Percentiles rank a stretch among this genome's conserved stretches.
phyloP scores from a whole-genome alignment of 352 stramenopile genomes.

The Phytophthora multivora region DNA sequence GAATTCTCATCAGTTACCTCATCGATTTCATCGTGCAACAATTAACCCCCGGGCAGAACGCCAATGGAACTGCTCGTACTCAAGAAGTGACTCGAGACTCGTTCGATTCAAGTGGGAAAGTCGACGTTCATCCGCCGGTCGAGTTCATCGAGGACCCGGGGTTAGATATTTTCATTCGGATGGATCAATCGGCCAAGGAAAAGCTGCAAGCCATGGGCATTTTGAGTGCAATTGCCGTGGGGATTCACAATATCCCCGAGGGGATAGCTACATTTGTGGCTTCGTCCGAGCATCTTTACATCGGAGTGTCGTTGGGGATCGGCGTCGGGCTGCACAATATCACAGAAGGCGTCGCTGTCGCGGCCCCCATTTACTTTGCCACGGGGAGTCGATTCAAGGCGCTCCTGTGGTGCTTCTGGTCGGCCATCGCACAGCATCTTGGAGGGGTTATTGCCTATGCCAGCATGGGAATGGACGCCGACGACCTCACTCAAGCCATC shows the following conservation, averaged over 20 bases:
- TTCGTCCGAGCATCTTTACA: slow-evolving; percentile 80
- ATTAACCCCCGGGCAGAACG: slow-evolving; percentile 39
- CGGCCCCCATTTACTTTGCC: slow-evolving; percentile 96
- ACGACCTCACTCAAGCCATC: slow-evolving; percentile 73
- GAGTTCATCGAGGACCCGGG: slow-evolving; percentile 40
- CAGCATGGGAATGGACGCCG: slow-evolving; percentile 54
- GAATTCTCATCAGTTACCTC: slow-evolving; percentile 61
- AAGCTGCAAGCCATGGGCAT: slow-evolving; percentile 90
- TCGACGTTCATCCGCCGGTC: slow-evolving; percentile 23
- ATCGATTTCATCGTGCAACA: slow-evolving; percentile 50
- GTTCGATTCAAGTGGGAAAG: slow-evolving; percentile 20
- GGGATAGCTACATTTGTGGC: slow-evolving; percentile 95
- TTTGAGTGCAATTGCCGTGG: slow-evolving; percentile 93
- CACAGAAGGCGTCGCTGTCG: slow-evolving; percentile 94
- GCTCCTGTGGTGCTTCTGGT: slow-evolving; percentile 93
- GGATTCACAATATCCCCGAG: slow-evolving; percentile 97
- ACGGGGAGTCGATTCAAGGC: slow-evolving; percentile 91
- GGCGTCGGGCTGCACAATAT: slow-evolving; percentile 97
- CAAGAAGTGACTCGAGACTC: slow-evolving; percentile 31
- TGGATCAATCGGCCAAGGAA: slow-evolving; percentile 49
- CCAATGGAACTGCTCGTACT: slow-evolving; percentile 35
- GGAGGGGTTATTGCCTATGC: slow-evolving; percentile 86
- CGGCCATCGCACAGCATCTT: slow-evolving; percentile 88
- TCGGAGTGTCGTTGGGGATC: slow-evolving; percentile 91
- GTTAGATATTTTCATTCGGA: slow-evolving; percentile 35